Conservation (phyloP, 78 protist genomes). For the Pirum gemmata region DNA sequence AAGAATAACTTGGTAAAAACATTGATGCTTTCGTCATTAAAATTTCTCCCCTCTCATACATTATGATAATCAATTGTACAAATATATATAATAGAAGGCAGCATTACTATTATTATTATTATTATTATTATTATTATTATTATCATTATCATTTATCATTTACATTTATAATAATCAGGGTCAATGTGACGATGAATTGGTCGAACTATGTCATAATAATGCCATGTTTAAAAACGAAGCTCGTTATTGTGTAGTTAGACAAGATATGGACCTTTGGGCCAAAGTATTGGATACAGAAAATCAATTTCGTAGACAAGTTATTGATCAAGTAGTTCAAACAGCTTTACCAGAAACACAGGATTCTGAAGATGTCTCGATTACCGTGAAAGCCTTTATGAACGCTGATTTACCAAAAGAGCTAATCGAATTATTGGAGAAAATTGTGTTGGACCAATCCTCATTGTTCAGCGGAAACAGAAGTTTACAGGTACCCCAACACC, state of each 20-base stretch:
- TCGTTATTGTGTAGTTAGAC: constrained; percentile 86
- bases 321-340: constrained; percentile 86
- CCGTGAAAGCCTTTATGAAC: constrained; percentile 97
- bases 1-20: no score
- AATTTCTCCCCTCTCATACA: no score
- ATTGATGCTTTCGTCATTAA: no score
- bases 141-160: no score
- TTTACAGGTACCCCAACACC: no score
- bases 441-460: constrained; percentile 80
- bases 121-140: no score
- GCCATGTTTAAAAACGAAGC: constrained; percentile 94
- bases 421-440: constrained; percentile 96
- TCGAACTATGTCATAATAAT: constrained; percentile 87
- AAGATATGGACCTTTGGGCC: constrained; percentile 94
- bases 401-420: constrained; percentile 96
- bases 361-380: constrained; percentile 83
- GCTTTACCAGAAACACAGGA: constrained; percentile 88
- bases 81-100: no score
- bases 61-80: no score
- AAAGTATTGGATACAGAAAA: constrained; percentile 81
- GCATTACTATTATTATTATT: no score
- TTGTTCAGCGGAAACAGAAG: constrained; percentile 81
- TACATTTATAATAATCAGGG: constrained; percentile 81
- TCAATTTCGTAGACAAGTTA: constrained; percentile 64
- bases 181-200: constrained; percentile 87